Percentiles rank a stretch among this genome's conserved stretches.
phyloP scores from a whole-genome alignment of 2,329 filamentous ascomycete species.

The Aureobasidium sp. region DNA sequence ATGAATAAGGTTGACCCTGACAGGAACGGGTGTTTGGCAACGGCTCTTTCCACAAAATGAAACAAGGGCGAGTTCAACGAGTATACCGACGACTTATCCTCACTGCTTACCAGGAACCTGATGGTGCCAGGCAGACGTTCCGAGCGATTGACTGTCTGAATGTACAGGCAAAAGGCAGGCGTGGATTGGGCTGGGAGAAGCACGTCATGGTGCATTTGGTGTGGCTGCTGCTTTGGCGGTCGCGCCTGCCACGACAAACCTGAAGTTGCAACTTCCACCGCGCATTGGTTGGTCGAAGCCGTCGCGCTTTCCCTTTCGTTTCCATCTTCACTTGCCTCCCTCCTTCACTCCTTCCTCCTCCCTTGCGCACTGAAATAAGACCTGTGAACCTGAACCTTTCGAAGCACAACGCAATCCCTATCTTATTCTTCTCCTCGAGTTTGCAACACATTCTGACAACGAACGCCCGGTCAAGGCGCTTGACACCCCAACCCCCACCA shows the following conservation, averaged over 20 bases:
- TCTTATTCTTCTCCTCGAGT: background rate
- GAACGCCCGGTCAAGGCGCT: background rate
- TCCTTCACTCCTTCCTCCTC: background rate
- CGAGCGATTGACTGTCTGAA: background rate
- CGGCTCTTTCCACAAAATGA: background rate
- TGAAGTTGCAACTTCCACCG: background rate
- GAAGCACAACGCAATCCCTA: conserved; percentile 1
- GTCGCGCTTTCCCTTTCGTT: background rate
- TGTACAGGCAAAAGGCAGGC: background rate
- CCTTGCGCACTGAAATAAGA: background rate
- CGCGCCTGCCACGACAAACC: conserved; percentile 6
- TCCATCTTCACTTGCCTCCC: conserved; percentile 1
- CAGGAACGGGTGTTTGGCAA: conserved; percentile 18
- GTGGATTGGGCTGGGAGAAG: background rate
- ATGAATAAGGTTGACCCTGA: conserved; percentile 5
- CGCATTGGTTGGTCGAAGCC: conserved; percentile 2
- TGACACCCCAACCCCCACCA: conserved; percentile 4
- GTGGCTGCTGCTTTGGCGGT: background rate
- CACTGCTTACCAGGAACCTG: background rate
- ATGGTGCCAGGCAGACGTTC: background rate
- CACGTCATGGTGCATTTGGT: background rate
- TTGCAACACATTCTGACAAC: background rate
- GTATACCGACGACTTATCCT: background rate
- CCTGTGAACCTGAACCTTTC: background rate
- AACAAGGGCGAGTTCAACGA: conserved; percentile 1